Conservation (phyloP, 306 rosid genomes). For the Dryas drummondii region DNA sequence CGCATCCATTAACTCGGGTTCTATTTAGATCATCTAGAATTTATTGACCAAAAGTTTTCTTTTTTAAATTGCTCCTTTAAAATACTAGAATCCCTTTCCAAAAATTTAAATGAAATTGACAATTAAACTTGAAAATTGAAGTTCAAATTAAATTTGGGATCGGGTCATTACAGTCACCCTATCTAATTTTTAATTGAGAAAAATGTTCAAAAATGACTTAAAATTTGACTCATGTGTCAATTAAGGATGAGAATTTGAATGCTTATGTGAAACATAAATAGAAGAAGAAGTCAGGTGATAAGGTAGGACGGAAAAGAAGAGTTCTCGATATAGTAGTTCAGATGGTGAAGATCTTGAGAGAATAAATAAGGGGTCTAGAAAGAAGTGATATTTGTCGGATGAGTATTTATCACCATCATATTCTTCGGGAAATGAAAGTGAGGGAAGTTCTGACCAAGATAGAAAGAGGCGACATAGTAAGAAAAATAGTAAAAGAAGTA, state of each 20-base stretch:
- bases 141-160: too few species aligned
- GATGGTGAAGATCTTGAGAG: constrained; percentile 52
- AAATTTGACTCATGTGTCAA: too few species aligned
- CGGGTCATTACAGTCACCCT: too few species aligned
- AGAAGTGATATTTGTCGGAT: constrained; percentile 69
- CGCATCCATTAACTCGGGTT: too few species aligned
- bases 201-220: too few species aligned
- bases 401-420: constrained; percentile 49
- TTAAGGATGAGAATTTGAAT: constrained; percentile 31
- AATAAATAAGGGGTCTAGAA: constrained; percentile 54
- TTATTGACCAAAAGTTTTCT: too few species aligned
- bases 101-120: too few species aligned
- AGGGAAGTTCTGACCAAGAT: constrained; percentile 23
- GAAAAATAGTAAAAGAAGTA: constrained; percentile 40
- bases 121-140: too few species aligned
- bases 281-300: constrained; percentile 38
- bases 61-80: too few species aligned
- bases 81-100: too few species aligned
- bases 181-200: too few species aligned
- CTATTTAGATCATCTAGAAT: too few species aligned
- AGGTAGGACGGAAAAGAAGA: constrained; percentile 42
- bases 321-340: constrained; percentile 46
- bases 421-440: constrained; percentile 46
- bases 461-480: constrained; percentile 35
- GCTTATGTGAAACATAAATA: constrained; percentile 28